A percentile compares a stretch with the other conserved stretches of the same genome.
phyloP scores from a whole-genome alignment of 225 moss, liverwort and hornwort species.

The Asterella californica region DNA sequence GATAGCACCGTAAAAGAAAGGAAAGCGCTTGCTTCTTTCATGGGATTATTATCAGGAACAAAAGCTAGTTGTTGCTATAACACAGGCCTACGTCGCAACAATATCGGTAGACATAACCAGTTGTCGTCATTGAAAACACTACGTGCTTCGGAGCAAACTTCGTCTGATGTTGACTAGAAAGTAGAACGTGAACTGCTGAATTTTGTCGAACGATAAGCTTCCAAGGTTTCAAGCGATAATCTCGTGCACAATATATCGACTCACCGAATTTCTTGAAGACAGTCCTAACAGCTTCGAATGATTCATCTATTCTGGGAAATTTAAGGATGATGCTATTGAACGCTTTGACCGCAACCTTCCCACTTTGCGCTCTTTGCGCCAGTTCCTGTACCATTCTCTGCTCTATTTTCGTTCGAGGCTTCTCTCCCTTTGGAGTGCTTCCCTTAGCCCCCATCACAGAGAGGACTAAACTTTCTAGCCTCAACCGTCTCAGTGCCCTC shows the following conservation, averaged over 20 bases:
- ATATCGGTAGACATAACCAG: no score
- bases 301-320: constrained; percentile 67
- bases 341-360: constrained; percentile 34
- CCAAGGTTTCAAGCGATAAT: no score
- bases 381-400: constrained; percentile 54
- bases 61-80: neutral
- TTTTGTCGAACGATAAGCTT: no score
- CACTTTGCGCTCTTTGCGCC: constrained; percentile 44
- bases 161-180: no score
- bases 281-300: constrained; percentile 52
- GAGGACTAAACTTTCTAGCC: constrained; percentile 3
- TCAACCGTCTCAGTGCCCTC: constrained; percentile 1
- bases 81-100: neutral
- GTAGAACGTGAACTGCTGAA: no score
- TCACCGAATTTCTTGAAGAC: constrained; percentile 60
- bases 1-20: neutral
- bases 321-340: constrained; percentile 70
- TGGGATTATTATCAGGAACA: neutral
- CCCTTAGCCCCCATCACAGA: constrained; percentile 34
- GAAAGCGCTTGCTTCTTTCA: no score
- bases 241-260: neutral
- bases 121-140: no score
- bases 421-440: constrained; percentile 19
- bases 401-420: constrained; percentile 47
- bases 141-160: no score